These are phyloP conservation scores for Galerina sulciceps DNA, from an alignment of 768 basidiomycete genomes.

Conservation along the genomic window DNA sequence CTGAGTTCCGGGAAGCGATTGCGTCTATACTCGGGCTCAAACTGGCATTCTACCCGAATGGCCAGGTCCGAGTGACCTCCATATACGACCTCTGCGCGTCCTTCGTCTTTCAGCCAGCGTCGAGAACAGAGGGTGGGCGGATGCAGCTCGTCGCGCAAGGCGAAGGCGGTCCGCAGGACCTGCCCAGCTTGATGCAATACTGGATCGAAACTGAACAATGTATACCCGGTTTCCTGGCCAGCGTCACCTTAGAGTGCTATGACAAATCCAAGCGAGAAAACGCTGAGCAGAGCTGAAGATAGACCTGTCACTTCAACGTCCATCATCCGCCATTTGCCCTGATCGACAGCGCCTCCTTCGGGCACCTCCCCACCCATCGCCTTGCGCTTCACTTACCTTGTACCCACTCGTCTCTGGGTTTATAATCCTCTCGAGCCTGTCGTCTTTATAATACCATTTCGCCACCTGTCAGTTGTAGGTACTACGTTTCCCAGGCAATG, in stretches of 20 bases:
- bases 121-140: conserved; percentile 39
- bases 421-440: too few species aligned
- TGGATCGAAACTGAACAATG: conserved; percentile 89
- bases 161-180: conserved; percentile 74
- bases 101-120: conserved; percentile 79
- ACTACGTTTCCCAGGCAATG: too few species aligned
- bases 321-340: background rate
- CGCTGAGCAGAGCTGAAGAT: background rate
- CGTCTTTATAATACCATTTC: too few species aligned
- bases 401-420: too few species aligned
- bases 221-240: conserved; percentile 88
- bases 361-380: too few species aligned
- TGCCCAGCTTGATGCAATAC: conserved; percentile 77
- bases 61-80: conserved; percentile 88
- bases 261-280: conserved; percentile 64
- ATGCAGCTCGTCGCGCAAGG: conserved; percentile 81
- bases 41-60: conserved; percentile 89
- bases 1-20: conserved; percentile 92
- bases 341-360: too few species aligned
- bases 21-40: conserved; percentile 90
- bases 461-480: too few species aligned
- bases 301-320: background rate
- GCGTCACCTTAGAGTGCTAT: conserved; percentile 86
- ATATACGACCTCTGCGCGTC: conserved; percentile 86
- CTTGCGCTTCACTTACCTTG: too few species aligned